Conservation (phyloP, 306 rosid species). For the Echinosophora koreensis region DNA sequence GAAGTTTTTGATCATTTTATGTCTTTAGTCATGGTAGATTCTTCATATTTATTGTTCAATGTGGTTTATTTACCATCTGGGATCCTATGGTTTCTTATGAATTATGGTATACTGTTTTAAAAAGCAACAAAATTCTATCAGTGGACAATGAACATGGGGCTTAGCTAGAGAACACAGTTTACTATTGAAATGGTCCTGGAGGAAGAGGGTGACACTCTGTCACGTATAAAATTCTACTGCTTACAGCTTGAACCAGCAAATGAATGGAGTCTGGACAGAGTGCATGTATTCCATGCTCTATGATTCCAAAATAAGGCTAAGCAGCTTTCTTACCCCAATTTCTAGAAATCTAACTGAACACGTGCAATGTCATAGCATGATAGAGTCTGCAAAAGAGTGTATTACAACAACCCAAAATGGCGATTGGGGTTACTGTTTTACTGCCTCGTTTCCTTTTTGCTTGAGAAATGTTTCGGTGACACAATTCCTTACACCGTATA, state of each 20-base stretch:
- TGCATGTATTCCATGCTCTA: not conserved
- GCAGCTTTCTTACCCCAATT: not conserved
- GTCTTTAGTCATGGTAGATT: constrained; percentile 24
- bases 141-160: not conserved
- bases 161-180: constrained; percentile 12
- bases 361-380: not conserved
- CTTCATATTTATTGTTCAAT: constrained; percentile 19
- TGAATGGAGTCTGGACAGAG: not conserved
- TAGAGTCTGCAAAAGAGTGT: not conserved
- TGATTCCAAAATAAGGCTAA: constrained; percentile 1
- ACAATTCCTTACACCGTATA: too few species aligned
- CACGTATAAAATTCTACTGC: not conserved
- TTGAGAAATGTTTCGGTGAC: too few species aligned
- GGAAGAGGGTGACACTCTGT: constrained; percentile 6
- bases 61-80: constrained; percentile 2
- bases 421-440: not conserved
- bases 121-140: constrained; percentile 11
- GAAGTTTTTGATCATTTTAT: constrained; percentile 8
- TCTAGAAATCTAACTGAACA: constrained; percentile 19
- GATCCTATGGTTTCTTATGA: constrained; percentile 8
- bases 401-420: not conserved
- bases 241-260: not conserved
- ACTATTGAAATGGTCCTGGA: not conserved
- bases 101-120: constrained; percentile 28
- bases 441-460: not conserved